Evolutionary conservation across 805 yeast genomes (phyloP).

Genomic region (Zygosaccharomyces gambellarensis): DNA sequence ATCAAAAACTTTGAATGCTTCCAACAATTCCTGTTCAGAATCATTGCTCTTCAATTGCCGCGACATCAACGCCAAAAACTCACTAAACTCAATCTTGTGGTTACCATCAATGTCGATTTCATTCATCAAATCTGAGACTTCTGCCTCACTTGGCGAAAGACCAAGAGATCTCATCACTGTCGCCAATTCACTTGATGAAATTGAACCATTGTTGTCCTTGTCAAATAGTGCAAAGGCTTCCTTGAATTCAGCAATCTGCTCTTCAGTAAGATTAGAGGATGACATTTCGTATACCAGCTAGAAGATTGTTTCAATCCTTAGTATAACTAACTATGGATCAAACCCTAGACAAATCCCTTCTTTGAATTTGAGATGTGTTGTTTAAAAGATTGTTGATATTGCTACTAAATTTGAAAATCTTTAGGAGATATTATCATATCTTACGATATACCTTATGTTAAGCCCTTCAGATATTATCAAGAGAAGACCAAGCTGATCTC

Average conservation of each 20-base stretch:
- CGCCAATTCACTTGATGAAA: slow-evolving; percentile 92
- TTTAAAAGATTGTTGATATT: not conserved
- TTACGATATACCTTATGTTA: not conserved
- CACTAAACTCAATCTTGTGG: slow-evolving; percentile 80
- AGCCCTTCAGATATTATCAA: not conserved
- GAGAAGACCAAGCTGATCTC: not conserved
- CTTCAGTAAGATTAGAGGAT: slow-evolving; percentile 70
- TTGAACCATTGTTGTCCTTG: slow-evolving; percentile 94
- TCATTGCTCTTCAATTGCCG: slow-evolving; percentile 95
- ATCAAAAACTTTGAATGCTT: slow-evolving; percentile 97
- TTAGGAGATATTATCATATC: not conserved
- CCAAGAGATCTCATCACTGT: slow-evolving; percentile 99
- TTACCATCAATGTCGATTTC: slow-evolving; percentile 96
- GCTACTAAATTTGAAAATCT: not conserved
- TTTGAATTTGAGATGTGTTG: not conserved
- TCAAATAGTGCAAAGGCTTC: slow-evolving; percentile 97
- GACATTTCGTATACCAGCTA: slow-evolving; percentile 21
- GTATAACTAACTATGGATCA: not conserved
- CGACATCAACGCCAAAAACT: slow-evolving; percentile 80
- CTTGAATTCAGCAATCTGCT: slow-evolving; percentile 93
- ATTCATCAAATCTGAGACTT: slow-evolving; percentile 92
- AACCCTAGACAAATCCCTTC: not conserved
- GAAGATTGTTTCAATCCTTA: not conserved
- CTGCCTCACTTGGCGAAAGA: slow-evolving; percentile 93
- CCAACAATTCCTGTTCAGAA: slow-evolving; percentile 93